Conservation (phyloP, 257 asterid genomes). For the Rehmannia glutinosa region DNA sequence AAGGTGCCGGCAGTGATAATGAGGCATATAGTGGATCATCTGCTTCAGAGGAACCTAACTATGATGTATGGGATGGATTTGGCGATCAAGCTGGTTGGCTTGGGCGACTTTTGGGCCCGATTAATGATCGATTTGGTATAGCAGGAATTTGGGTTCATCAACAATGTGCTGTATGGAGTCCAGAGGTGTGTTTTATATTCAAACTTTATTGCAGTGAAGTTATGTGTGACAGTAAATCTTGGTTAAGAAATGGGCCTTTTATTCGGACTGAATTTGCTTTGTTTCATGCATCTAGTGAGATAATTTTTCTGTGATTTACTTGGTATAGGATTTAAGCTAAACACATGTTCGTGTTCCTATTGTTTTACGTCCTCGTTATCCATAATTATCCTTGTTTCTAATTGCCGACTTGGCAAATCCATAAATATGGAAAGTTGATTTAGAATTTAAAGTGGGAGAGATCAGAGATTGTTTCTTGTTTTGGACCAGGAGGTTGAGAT, state of each 20-base stretch:
- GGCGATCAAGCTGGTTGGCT: conserved; percentile 96
- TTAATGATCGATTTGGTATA: conserved; percentile 89
- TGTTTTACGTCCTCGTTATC: background rate
- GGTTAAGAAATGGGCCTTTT: background rate
- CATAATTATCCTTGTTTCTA: background rate
- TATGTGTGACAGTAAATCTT: background rate
- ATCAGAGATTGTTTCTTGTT: background rate
- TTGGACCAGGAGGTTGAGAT: background rate
- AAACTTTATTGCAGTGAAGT: background rate
- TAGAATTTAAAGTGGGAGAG: background rate
- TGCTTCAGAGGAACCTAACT: conserved; percentile 81
- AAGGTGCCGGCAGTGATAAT: conserved; percentile 74
- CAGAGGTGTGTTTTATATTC: conserved; percentile 66
- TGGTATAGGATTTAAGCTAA: background rate
- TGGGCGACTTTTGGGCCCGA: conserved; percentile 96
- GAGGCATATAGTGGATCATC: conserved; percentile 85
- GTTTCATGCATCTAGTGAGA: conserved; percentile 1
- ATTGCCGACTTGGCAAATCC: background rate
- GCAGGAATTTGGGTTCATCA: conserved; percentile 99
- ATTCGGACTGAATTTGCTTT: background rate
- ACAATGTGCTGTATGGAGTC: conserved; percentile 99
- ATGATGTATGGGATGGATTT: conserved; percentile 94
- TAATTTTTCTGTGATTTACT: background rate
- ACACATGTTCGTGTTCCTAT: background rate
- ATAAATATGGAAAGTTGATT: background rate